Percentiles rank a stretch among this genome's conserved stretches.
phyloP scores from a whole-genome alignment of 176 grass and related monocot species.

The Paspalum notatum region DNA sequence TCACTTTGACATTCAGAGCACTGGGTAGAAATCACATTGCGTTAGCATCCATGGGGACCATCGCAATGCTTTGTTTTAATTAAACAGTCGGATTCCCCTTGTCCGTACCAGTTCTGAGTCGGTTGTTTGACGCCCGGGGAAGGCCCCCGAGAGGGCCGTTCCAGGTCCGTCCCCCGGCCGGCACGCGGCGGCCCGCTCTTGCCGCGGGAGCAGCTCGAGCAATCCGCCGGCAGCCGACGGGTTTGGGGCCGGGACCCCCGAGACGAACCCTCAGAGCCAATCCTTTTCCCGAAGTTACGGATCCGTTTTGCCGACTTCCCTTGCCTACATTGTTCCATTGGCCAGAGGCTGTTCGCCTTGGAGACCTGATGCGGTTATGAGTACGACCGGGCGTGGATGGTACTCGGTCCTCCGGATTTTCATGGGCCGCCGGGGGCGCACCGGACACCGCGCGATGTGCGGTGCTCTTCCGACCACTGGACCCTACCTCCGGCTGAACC shows the following conservation, averaged over 20 bases:
- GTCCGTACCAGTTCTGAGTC: constrained; percentile 62
- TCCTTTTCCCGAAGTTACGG: constrained; percentile 78
- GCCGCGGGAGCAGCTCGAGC: constrained; percentile 11
- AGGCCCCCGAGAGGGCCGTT: constrained; percentile 34
- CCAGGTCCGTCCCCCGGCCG: neutral
- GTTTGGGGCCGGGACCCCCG: constrained; percentile 48
- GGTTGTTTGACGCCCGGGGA: constrained; percentile 59
- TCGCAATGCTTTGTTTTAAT: constrained; percentile 71
- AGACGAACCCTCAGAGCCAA: constrained; percentile 66
- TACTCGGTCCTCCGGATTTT: constrained; percentile 49
- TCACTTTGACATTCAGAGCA: constrained; percentile 82
- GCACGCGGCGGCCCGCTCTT: constrained; percentile 21
- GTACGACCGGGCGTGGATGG: constrained; percentile 34
- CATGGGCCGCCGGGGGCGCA: constrained; percentile 61
- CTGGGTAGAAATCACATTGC: constrained; percentile 72
- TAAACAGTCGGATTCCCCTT: constrained; percentile 79
- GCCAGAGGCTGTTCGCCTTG: constrained; percentile 55
- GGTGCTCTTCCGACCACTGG: constrained; percentile 65
- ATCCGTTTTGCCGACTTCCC: constrained; percentile 80
- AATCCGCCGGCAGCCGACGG: constrained; percentile 18
- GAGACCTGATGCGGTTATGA: constrained; percentile 80
- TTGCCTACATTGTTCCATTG: constrained; percentile 72
- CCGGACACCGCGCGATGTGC: constrained; percentile 63
- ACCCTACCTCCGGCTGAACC: constrained; percentile 68
- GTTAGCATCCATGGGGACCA: too few relatives aligned